A percentile compares a stretch with the other conserved stretches of the same genome.
phyloP scores from a whole-genome alignment of 2,329 filamentous ascomycete genomes.

The Stenocarpella maydis region DNA sequence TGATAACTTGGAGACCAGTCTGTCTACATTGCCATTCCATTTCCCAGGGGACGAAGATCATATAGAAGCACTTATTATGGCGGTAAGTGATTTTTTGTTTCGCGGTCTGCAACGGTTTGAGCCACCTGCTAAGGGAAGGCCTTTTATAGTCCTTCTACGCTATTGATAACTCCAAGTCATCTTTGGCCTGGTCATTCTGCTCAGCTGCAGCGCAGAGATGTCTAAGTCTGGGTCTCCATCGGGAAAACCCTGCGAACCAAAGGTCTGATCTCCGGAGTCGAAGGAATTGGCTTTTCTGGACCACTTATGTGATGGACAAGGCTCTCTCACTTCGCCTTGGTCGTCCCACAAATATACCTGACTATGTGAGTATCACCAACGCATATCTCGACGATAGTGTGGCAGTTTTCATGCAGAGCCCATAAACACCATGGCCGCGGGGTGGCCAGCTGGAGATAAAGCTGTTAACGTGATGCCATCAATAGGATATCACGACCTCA shows the following conservation, averaged over 20 bases:
- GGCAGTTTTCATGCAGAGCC: background rate
- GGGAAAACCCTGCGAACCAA: background rate
- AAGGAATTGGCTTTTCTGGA: slow-evolving; percentile 9
- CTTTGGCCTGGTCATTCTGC: slow-evolving; percentile 9
- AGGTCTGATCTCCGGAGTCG: background rate
- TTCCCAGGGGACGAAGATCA: background rate
- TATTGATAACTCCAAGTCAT: slow-evolving; percentile 16
- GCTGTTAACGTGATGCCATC: background rate
- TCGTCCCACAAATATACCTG: slow-evolving; percentile 1
- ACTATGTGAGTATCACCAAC: background rate
- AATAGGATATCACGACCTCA: background rate
- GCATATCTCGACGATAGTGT: background rate
- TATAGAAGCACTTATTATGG: slow-evolving; percentile 9
- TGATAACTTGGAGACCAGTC: slow-evolving; percentile 4
- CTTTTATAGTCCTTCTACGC: background rate
- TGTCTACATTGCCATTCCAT: background rate
- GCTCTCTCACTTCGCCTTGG: slow-evolving; percentile 10
- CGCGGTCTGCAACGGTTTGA: background rate
- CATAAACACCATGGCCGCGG: background rate
- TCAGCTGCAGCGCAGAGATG: slow-evolving; percentile 8
- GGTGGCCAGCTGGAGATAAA: background rate
- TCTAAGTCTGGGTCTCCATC: slow-evolving; percentile 6
- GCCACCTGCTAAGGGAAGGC: background rate
- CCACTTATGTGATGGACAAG: slow-evolving; percentile 18
- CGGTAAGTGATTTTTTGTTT: background rate